Evolutionary conservation across 441 rosid species (phyloP), one percentile per base, ranked within the genome.

Genomic region (Sinapis alba): DNA sequence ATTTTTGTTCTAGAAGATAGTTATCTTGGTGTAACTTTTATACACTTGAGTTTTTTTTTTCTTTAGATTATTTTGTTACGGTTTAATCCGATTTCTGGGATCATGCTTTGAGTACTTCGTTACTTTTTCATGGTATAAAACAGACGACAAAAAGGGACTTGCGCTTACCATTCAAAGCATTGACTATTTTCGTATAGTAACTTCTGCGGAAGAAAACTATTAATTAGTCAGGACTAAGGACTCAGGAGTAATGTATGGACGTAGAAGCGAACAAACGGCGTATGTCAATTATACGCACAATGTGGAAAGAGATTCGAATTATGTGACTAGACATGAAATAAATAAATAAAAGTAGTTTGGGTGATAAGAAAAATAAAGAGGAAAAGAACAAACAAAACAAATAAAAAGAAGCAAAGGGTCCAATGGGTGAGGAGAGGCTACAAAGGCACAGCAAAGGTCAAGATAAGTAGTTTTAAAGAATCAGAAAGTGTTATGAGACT

Each of bases 401-500:
- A 62, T 41, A 71, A 75, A 73, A 62, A 24, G 61, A 78, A 51
- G 43, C 10, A 45, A 81, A 75, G 27, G 75, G 57, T 74, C 77
- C 76, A 71, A 56, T 61, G 79, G 75, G 53, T 59, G 67, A n/a
- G 69, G 78, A 51, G 69, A 71, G 68, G 89, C 79, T 67, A 65
- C 69, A 67, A 43, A 64, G 56, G 79, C 68, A 80, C 60, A 72
- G 50, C 62, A 77, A 71, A 63, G 82, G 74, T 78, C 76, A 73
- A 60, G 74, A 67, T 59, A 77, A 64, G 12, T 77, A 57, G 68
- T 65, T 77, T 65, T 65, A 59, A 34, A 77, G 72, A 71, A 77
- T 71, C 75, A 32, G 45, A 71, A 71, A 41, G 72, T 58, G 24
- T 63, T 69, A 53, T 65, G 72, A 76, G 64, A 64, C 76, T 34